phyloP scores from a whole-genome alignment of 2,329 filamentous ascomycete species.

The Corynespora cassiicola region DNA sequence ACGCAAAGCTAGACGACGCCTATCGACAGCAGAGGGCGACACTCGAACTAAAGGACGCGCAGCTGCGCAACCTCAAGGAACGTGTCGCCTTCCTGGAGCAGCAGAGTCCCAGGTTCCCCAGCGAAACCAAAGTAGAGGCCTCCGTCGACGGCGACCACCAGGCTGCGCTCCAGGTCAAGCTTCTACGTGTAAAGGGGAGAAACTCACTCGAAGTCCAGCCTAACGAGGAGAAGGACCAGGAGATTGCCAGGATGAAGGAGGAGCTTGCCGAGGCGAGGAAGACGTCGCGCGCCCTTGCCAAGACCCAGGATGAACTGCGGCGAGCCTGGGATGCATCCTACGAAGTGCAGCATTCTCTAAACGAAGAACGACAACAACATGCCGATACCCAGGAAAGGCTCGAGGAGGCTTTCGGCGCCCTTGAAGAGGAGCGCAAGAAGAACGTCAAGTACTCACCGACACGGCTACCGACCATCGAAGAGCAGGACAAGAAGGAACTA shows the following conservation, averaged over 20 bases:
- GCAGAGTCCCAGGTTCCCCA: constrained; percentile 16
- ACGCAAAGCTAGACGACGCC: constrained; percentile 33
- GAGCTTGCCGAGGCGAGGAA: constrained; percentile 27
- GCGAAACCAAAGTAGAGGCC: constrained; percentile 17
- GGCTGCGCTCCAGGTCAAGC: constrained; percentile 34
- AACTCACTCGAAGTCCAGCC: constrained; percentile 21
- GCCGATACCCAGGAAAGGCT: constrained; percentile 31
- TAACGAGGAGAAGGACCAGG: constrained; percentile 29
- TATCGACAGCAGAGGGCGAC: constrained; percentile 31
- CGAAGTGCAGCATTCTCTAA: constrained; percentile 33
- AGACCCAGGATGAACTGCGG: constrained; percentile 35
- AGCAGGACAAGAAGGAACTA: constrained; percentile 40
- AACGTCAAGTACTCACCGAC: constrained; percentile 17
- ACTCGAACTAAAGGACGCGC: constrained; percentile 37
- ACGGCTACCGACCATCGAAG: constrained; percentile 39
- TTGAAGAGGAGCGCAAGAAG: constrained; percentile 23
- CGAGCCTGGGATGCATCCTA: constrained; percentile 40
- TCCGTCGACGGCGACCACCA: constrained; percentile 28
- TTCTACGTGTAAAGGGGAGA: constrained; percentile 35
- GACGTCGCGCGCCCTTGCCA: constrained; percentile 29
- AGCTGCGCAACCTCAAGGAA: constrained; percentile 36
- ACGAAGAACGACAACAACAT: constrained; percentile 34
- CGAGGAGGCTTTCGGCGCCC: constrained; percentile 23
- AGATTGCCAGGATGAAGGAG: constrained; percentile 35
- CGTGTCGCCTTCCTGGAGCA: constrained; percentile 34